phyloP scores from a whole-genome alignment of 495 filamentous ascomycete genomes.

The Hypoxylon trugodes region DNA sequence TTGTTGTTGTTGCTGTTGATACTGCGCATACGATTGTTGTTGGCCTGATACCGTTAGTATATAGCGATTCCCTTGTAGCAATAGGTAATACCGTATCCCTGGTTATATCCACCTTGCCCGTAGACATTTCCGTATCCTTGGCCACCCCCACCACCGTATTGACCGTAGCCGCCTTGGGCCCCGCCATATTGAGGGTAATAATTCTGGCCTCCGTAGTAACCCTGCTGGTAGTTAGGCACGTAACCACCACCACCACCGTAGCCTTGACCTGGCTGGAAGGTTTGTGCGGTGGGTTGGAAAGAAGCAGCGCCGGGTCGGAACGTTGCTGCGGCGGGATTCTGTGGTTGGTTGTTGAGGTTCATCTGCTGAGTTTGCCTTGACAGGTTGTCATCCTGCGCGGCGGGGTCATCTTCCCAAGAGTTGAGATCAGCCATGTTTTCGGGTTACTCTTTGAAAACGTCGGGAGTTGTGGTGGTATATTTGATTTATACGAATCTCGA shows the following conservation, averaged over 20 bases:
- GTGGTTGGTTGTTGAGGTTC: conserved; percentile 68
- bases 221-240: conserved; percentile 57
- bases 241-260: conserved; percentile 60
- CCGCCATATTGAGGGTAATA: conserved; percentile 67
- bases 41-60: conserved; percentile 44
- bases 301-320: conserved; percentile 81
- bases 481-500: not conserved
- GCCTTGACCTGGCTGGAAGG: conserved; percentile 80
- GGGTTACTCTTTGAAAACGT: conserved; percentile 5
- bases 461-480: conserved; percentile 9
- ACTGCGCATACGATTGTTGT: conserved; percentile 53
- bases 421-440: conserved; percentile 83
- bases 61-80: not conserved
- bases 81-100: conserved; percentile 61
- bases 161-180: conserved; percentile 47
- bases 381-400: conserved; percentile 85
- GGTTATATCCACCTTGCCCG: conserved; percentile 64
- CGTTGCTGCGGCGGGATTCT: conserved; percentile 48
- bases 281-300: conserved; percentile 80
- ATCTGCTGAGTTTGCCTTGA: conserved; percentile 81
- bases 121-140: conserved; percentile 62
- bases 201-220: conserved; percentile 56
- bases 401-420: conserved; percentile 95
- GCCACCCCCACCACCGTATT: conserved; percentile 62
- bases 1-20: conserved; percentile 62